A percentile compares a stretch with the other conserved stretches of the same genome.
phyloP scores from a whole-genome alignment of 805 yeast genomes.

The Saccharomycopsis fodiens region DNA sequence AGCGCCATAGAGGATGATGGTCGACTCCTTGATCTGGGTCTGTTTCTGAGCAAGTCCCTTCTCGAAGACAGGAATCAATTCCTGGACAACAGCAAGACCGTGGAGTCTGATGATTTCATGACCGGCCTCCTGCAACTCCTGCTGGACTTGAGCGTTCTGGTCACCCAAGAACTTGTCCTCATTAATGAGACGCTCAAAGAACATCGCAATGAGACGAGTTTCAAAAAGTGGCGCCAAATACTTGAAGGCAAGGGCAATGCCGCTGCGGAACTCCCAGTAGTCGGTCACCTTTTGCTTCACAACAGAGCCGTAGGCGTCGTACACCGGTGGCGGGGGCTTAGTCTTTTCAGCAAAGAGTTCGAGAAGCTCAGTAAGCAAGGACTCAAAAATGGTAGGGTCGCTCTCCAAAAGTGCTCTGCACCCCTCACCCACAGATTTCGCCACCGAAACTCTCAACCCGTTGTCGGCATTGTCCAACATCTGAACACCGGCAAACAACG shows the following conservation, averaged over 20 bases:
- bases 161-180: constrained; percentile 64
- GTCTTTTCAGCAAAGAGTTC: constrained; percentile 51
- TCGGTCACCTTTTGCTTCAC: constrained; percentile 69
- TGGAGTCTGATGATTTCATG: constrained; percentile 56
- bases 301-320: constrained; percentile 75
- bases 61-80: constrained; percentile 77
- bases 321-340: constrained; percentile 66
- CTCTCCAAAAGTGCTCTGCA: constrained; percentile 28
- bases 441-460: constrained; percentile 66
- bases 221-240: constrained; percentile 42
- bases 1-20: constrained; percentile 83
- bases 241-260: constrained; percentile 63
- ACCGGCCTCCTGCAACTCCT: constrained; percentile 87
- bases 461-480: constrained; percentile 50
- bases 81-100: constrained; percentile 64
- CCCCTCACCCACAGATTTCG: constrained; percentile 62
- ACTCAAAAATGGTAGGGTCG: constrained; percentile 25
- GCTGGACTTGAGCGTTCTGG: constrained; percentile 60
- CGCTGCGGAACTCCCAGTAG: constrained; percentile 79
- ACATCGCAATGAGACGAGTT: constrained; percentile 35
- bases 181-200: constrained; percentile 58
- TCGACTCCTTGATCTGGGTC: constrained; percentile 66
- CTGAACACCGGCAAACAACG: constrained; percentile 40
- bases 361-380: constrained; percentile 39
- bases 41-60: constrained; percentile 42